Evolutionary conservation across 1,139 yeast species (phyloP).

Genomic region (Protomyces lactucae-debilis): DNA sequence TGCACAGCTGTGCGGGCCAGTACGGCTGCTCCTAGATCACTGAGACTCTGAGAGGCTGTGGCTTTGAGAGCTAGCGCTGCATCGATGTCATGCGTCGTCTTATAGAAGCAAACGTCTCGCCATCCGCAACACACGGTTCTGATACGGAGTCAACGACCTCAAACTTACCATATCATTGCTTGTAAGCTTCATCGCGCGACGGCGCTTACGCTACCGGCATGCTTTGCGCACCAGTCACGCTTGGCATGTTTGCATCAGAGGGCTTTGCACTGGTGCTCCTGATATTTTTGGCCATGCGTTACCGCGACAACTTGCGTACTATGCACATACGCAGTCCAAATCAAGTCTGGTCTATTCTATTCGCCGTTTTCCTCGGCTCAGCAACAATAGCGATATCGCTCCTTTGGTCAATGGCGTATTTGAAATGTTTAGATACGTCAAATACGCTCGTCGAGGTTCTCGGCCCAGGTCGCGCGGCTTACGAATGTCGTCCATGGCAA

Average conservation of each 20-base stretch:
- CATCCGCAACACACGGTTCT: no score
- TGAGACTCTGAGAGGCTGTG: no score
- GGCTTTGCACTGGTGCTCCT: background rate
- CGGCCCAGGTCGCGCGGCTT: background rate
- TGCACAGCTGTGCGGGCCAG: no score
- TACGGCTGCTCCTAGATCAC: no score
- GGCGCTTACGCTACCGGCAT: background rate
- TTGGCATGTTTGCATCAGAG: background rate
- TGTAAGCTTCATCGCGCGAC: no score
- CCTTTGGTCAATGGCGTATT: constrained; percentile 8
- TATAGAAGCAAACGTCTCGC: no score
- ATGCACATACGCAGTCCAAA: constrained; percentile 11
- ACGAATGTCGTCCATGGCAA: background rate
- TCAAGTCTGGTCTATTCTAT: constrained; percentile 6
- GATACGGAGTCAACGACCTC: no score
- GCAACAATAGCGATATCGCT: constrained; percentile 1
- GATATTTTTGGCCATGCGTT: constrained; percentile 4
- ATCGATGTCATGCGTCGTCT: no score
- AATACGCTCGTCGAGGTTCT: background rate
- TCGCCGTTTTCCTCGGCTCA: constrained; percentile 10
- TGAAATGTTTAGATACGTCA: constrained; percentile 22
- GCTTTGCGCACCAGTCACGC: constrained; percentile 5
- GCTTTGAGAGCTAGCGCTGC: no score
- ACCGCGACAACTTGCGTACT: constrained; percentile 13
- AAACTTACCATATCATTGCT: no score